A percentile compares a stretch with the other conserved stretches of the same genome.
Evolutionary conservation across 768 basidiomycete species (phyloP).

Genomic region (Lepiota subincarnata): DNA sequence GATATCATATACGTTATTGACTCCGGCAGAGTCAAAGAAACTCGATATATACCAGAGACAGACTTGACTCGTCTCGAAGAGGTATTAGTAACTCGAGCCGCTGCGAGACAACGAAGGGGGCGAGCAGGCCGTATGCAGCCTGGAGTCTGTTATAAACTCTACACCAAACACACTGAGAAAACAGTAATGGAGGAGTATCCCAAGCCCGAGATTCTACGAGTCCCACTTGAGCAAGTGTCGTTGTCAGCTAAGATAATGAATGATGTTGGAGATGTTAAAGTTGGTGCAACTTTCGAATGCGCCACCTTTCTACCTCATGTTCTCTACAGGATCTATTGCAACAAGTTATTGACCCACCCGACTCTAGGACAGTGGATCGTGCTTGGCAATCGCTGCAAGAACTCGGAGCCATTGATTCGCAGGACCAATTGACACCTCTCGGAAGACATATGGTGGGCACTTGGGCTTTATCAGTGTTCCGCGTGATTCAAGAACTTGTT

Average conservation of each 20-base stretch:
- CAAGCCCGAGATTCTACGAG: slow-evolving; percentile 83
- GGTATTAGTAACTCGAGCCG: slow-evolving; percentile 73
- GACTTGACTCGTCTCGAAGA: slow-evolving; percentile 77
- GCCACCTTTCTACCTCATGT: neutral
- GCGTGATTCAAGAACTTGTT: slow-evolving; percentile 1
- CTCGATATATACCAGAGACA: slow-evolving; percentile 62
- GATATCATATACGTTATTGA: slow-evolving; percentile 86
- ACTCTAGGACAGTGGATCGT: slow-evolving; percentile 66
- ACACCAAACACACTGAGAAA: slow-evolving; percentile 48
- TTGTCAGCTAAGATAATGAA: slow-evolving; percentile 79
- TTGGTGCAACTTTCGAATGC: slow-evolving; percentile 21
- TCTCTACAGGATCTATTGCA: slow-evolving; percentile 50
- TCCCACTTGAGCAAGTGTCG: slow-evolving; percentile 79
- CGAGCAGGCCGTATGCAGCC: slow-evolving; percentile 85
- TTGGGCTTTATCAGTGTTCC: neutral
- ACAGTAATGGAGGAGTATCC: slow-evolving; percentile 70
- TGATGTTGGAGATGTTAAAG: slow-evolving; percentile 76
- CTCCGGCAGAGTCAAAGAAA: slow-evolving; percentile 83
- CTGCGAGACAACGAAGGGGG: slow-evolving; percentile 80
- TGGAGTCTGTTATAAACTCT: slow-evolving; percentile 86
- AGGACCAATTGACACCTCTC: slow-evolving; percentile 70
- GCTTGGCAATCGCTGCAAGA: slow-evolving; percentile 73
- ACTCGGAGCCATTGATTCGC: slow-evolving; percentile 68
- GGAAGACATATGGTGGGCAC: slow-evolving; percentile 69
- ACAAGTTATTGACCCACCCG: slow-evolving; percentile 82